A percentile compares a stretch with the other conserved stretches of the same genome.
These are phyloP conservation scores for Plenodomus tracheiphilus DNA, from an alignment of 2,329 filamentous ascomycete species.

Conservation along the genomic window DNA sequence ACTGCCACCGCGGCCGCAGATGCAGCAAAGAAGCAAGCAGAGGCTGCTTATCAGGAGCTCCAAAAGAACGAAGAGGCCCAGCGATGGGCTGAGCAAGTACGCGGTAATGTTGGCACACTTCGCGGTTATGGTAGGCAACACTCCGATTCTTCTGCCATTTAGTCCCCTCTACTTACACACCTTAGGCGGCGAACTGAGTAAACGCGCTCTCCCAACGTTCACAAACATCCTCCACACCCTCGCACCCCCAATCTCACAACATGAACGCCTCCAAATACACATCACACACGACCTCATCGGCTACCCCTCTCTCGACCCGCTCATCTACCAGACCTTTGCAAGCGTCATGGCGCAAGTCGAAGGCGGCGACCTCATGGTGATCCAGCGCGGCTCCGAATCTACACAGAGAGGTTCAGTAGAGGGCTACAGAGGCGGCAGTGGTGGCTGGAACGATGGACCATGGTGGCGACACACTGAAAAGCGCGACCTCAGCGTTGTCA, in stretches of 20 bases:
- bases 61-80: conserved; percentile 96
- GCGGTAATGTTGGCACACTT: conserved; percentile 81
- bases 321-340: conserved; percentile 89
- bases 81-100: conserved; percentile 92
- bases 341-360: conserved; percentile 99
- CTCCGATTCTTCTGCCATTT: neutral
- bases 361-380: conserved; percentile 89
- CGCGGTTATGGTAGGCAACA: conserved; percentile 67
- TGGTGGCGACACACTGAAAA: conserved; percentile 84
- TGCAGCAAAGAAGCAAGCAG: conserved; percentile 88
- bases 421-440: conserved; percentile 59
- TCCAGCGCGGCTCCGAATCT: conserved; percentile 89
- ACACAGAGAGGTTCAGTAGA: conserved; percentile 67
- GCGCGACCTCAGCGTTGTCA: conserved; percentile 78
- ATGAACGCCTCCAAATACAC: conserved; percentile 96
- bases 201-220: conserved; percentile 87
- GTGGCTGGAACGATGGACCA: conserved; percentile 88
- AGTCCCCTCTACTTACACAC: conserved; percentile 11
- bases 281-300: conserved; percentile 94
- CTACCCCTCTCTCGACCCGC: conserved; percentile 90
- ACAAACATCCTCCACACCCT: conserved; percentile 93
- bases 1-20: conserved; percentile 78
- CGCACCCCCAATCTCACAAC: conserved; percentile 92
- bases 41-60: conserved; percentile 90
- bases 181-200: conserved; percentile 71